phyloP scores from a whole-genome alignment of 257 asterid genomes.

The Solanum ossicruentum region DNA sequence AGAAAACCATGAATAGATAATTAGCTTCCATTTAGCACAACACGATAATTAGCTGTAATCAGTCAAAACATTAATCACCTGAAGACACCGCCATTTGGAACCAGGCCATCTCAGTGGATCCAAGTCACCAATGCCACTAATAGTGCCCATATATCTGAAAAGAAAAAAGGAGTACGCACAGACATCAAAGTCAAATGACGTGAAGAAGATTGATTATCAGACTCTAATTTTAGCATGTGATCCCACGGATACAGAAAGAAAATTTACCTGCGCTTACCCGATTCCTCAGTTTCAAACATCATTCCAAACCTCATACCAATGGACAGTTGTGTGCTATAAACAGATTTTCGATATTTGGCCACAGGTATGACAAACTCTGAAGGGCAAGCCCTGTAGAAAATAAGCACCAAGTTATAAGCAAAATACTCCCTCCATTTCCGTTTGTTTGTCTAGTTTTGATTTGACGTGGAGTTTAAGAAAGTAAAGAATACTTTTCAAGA shows the following conservation, averaged over 20 bases:
- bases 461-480: too few species aligned
- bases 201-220: background rate
- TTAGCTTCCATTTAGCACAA: background rate
- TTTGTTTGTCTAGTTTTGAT: too few species aligned
- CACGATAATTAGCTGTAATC: background rate
- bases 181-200: background rate
- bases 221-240: background rate
- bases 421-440: background rate
- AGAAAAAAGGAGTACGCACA: background rate
- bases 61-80: slow-evolving; percentile 23
- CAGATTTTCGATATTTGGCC: slow-evolving; percentile 57
- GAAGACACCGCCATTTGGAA: slow-evolving; percentile 94
- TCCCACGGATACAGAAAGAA: background rate
- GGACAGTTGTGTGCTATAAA: slow-evolving; percentile 63
- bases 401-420: background rate
- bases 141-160: slow-evolving; percentile 81
- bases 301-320: slow-evolving; percentile 90
- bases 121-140: slow-evolving; percentile 57
- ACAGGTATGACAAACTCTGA: slow-evolving; percentile 85
- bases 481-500: too few species aligned
- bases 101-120: slow-evolving; percentile 97
- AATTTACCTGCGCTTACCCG: slow-evolving; percentile 70
- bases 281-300: slow-evolving; percentile 98
- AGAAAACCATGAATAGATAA: background rate
- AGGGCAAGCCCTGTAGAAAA: slow-evolving; percentile 72